Base-by-base conservation (phyloP, 2,329 filamentous ascomycete genomes). In the Talaromyces sp. region DNA sequence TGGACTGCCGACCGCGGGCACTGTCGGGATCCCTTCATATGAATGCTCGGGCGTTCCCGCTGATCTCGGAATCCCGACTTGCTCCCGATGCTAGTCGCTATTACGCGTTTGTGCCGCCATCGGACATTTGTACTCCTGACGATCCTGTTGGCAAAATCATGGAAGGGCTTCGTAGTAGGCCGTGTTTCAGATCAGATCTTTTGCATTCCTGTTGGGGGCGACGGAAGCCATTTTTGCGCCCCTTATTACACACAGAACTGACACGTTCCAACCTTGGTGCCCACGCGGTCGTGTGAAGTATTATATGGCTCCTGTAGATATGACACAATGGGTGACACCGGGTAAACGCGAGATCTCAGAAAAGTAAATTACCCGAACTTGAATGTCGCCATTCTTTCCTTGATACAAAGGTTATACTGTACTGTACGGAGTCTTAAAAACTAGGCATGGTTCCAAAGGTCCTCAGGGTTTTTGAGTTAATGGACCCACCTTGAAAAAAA, bases 21-120 rank as follows among this genome's bases (percentile, higher is more conserved):
- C 30, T 16, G 10, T 62, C 61, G 60, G 61, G 61, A 63, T 58
- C 32, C 51, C 49, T 58, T 54, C 35, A 35, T 35, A 19, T 42
- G 40, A 29, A 36, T 13, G 17, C 44, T 57, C 58, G 61, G 58
- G 58, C 47, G 47, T 52, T 62, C 51, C 56, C 58, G 60, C 58
- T 56, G 44, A 20, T 47, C 52, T 54, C 62, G 62, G 58, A 54
- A 63, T 64, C 55, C 62, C 62, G 61, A 62, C 39, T 20, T 39
- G 8, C 35, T 54, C 49, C 60, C 61, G 60, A 47, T 55, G 33
- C 13, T 52, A 55, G 56, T 50, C 56, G 9, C 19, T 35, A 47
- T 55, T 57, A 49, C 45, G 52, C 53, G 51, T 57, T 24, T 41
- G 24, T 36, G 32, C 52, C 35, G 47, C 54, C 41, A 51, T 55